Base-by-base conservation (phyloP, 495 filamentous ascomycete species). In the Aspergillus sclerotiicarbonarius region DNA sequence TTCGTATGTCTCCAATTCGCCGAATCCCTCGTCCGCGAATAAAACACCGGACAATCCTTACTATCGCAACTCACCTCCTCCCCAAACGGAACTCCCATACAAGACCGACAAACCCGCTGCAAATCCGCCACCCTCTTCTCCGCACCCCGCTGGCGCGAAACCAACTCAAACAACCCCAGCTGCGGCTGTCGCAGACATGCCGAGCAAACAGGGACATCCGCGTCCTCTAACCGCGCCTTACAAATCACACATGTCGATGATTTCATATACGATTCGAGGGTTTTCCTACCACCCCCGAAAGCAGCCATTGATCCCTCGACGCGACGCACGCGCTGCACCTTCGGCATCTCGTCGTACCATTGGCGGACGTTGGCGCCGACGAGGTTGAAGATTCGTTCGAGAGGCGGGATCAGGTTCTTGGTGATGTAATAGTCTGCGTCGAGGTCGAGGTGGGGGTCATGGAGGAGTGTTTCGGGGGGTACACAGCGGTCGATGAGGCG, bases 271-370 rank as follows among this genome's bases (percentile, higher is more conserved):
- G 83, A 89, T 66, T 98, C 94, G 15, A 98, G 76, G 10, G 89
- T 95, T 68, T 83, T 87, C 56, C 78, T 82, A 29, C 52, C 55
- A 61, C 60, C 67, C 56, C 13, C 62, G 51, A 44, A 25, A 25
- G 25, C 61, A 41, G 43, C 56, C 30, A 53, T 21, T 7, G 47
- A 31, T 33, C 68, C 69, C 62, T 85, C 82, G 32, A 87, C 67
- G 45, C 79, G 78, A 29, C 84, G 82, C 37, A 93, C 83, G 4
- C 87, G 82, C 63, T 90, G 90, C 33, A 90, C 80, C 69, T 95
- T 96, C 20, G 94, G 94, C 91, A 96, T 96, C 71, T 96, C 91
- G 53, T 96, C 92, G 59, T 92, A 98, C 94, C 94, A 98, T 54
- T 83, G 79, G 15, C 89, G 79, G 12, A 98, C 89, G 70, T 95